Evolutionary conservation across 352 stramenopile genomes (phyloP).

Genomic region (Globisporangium emineosum): DNA sequence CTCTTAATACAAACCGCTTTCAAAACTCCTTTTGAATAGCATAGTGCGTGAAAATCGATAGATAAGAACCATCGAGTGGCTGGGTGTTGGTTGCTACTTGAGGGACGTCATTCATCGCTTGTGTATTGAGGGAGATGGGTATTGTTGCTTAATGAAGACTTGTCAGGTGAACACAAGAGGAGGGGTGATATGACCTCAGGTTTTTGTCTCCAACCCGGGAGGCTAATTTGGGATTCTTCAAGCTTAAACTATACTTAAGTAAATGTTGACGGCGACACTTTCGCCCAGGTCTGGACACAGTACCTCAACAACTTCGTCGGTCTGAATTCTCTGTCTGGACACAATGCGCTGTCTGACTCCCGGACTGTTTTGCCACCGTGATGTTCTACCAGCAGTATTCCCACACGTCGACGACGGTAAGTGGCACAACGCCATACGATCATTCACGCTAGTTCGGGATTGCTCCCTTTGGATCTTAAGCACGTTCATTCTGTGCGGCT

Average conservation of each 20-base stretch:
- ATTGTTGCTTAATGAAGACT: conserved; percentile 2
- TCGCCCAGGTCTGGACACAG: too few relatives aligned
- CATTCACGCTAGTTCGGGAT: too few relatives aligned
- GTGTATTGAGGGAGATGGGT: neutral
- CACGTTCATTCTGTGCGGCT: too few relatives aligned
- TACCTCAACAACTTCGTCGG: too few relatives aligned
- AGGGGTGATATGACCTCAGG: neutral
- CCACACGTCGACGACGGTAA: too few relatives aligned
- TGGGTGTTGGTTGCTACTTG: conserved; percentile 4
- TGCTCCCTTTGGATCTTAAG: too few relatives aligned
- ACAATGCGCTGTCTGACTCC: too few relatives aligned
- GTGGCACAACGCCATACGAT: too few relatives aligned
- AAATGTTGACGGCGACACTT: neutral
- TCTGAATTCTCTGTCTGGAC: too few relatives aligned
- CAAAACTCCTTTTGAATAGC: neutral
- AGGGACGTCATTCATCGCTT: neutral
- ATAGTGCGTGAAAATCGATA: neutral
- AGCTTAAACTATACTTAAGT: neutral
- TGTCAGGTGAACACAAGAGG: neutral
- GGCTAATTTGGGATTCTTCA: neutral
- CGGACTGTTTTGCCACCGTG: too few relatives aligned
- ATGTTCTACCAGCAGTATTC: too few relatives aligned
- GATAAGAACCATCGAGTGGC: conserved; percentile 5
- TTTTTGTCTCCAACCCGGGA: neutral
- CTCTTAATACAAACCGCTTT: neutral